Evolutionary conservation across 371 early-diverging fungal species (phyloP), one percentile per base, ranked within the genome.

Genomic region (Mucor lusitanicus): DNA sequence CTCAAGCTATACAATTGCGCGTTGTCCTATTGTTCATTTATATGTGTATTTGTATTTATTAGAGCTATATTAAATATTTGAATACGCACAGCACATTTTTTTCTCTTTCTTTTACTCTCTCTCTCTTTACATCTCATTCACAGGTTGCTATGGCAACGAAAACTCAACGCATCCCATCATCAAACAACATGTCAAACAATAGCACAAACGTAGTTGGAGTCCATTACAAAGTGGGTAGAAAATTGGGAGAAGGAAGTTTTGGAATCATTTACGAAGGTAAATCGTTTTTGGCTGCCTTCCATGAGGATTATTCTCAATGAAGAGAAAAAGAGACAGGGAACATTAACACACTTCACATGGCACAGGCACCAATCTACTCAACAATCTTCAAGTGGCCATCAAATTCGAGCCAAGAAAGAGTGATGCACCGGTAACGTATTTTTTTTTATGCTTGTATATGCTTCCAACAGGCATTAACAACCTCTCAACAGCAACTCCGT

Each of bases 241-340:
- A 94, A 82, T 91, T 97, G 79, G 97, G 97, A 32, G 96, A 96
- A 76, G 97, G 97, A 27, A 90, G 90, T 72, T 97, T 97, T 85
- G 97, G 97, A 46, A 91, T 95, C 76, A 95, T 97, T 65, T 97
- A 96, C 78, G 95, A 96, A 89, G 97, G 97, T 92, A 86, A 42
- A 13, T 46, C 3, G 12, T 23, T 50, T 6, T 48, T 48, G 48
- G 17, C 46, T 19, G 23, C 19, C 27, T 40, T 40, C 17, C 40
- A 40, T 40, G 13, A 40, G 27, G 27, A 25, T 25, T 53, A 27
- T 27, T 53, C 53, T 46, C 40, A 40, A 40, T 40, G 40, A 8
- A 21, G 19, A 44, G 19, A 13, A 13, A 37, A 7, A 44, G 44
- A 13, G 37, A 40, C 8, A 46, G 46, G 1, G 40, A 40, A 21